phyloP scores from a whole-genome alignment of 1,284 basidiomycete species.

The Ceratobasidium sp. region DNA sequence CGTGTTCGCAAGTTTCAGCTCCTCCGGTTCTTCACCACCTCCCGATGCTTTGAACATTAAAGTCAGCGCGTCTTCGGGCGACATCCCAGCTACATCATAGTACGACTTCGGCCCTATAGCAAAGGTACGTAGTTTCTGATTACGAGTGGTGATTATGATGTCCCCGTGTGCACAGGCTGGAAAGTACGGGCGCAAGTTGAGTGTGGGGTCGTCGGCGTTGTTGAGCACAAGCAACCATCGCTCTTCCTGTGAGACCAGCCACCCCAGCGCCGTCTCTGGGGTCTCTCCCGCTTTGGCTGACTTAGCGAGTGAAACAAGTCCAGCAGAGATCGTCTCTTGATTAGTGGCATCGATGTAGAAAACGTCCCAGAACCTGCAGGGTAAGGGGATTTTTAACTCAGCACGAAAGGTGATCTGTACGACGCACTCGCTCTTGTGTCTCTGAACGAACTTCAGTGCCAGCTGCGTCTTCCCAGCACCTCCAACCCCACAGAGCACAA shows the following conservation, averaged over 20 bases:
- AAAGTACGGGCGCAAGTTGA: background rate
- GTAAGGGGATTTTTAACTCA: too few relatives aligned
- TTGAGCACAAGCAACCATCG: constrained; percentile 19
- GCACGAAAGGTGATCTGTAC: too few relatives aligned
- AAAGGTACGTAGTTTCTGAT: background rate
- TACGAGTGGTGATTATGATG: constrained; percentile 35
- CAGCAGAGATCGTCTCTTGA: background rate
- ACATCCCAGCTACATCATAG: background rate
- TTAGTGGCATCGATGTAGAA: constrained; percentile 33
- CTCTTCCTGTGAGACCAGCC: constrained; percentile 23
- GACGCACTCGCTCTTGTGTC: background rate
- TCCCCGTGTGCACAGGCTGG: constrained; percentile 17
- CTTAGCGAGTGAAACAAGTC: background rate
- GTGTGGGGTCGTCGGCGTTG: constrained; percentile 1
- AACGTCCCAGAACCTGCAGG: constrained; percentile 9
- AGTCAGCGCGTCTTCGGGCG: background rate
- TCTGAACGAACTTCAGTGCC: background rate
- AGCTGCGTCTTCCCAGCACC: constrained; percentile 35
- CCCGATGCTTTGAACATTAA: background rate
- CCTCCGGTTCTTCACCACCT: background rate
- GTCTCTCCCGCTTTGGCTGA: background rate
- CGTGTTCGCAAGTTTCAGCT: background rate
- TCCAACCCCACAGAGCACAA: constrained; percentile 26
- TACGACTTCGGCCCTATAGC: background rate
- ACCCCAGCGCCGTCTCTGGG: constrained; percentile 8